phyloP scores from a whole-genome alignment of 768 basidiomycete genomes.

The Mycena amicta region DNA sequence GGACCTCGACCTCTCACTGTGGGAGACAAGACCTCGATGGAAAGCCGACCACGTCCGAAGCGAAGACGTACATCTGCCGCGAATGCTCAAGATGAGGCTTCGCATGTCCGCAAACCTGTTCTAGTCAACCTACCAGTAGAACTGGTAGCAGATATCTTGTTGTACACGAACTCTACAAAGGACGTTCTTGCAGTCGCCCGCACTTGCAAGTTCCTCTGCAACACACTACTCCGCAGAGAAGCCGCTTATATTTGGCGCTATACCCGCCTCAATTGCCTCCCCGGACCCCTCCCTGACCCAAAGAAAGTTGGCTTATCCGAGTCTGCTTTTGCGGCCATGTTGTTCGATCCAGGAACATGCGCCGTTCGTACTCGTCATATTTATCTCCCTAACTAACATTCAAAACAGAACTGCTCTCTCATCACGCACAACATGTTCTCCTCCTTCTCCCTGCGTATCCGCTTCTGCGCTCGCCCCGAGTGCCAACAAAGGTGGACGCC shows the following conservation, averaged over 20 bases:
- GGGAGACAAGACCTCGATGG: too few species aligned
- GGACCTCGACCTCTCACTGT: background rate
- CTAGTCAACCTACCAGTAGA: constrained; percentile 54
- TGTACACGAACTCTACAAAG: constrained; percentile 51
- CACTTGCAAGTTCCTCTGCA: constrained; percentile 56
- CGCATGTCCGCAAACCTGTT: background rate
- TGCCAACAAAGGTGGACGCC: constrained; percentile 7
- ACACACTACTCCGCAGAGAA: constrained; percentile 46
- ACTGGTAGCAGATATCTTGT: constrained; percentile 63
- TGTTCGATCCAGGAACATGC: constrained; percentile 62
- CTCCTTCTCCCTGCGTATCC: constrained; percentile 51
- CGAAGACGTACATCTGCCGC: background rate
- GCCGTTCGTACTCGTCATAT: constrained; percentile 40
- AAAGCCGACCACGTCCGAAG: background rate
- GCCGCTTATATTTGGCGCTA: constrained; percentile 62
- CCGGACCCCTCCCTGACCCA: constrained; percentile 45
- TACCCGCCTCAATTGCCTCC: constrained; percentile 42
- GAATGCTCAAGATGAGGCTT: background rate
- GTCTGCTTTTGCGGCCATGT: constrained; percentile 60
- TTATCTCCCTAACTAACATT: background rate
- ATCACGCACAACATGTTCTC: constrained; percentile 39
- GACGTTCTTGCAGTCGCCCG: constrained; percentile 64
- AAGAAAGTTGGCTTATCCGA: constrained; percentile 38
- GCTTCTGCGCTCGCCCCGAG: constrained; percentile 41
- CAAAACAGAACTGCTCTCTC: constrained; percentile 40